Conservation (phyloP, 306 rosid genomes). For the Lagenaria siceraria region DNA sequence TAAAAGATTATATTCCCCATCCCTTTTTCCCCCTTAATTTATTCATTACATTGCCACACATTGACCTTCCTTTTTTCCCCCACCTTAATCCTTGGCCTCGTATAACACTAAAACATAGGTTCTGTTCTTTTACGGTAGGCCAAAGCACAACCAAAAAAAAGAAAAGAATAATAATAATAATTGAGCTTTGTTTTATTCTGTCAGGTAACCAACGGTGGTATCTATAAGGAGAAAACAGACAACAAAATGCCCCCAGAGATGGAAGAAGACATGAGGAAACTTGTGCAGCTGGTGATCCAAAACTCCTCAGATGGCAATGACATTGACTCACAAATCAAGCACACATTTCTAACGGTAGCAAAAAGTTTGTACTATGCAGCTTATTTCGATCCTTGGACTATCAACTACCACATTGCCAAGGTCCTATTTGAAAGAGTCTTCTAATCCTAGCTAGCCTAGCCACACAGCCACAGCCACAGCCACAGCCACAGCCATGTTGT, state of each 20-base stretch:
- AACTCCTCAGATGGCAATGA: constrained; percentile 19
- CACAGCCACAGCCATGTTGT: background rate
- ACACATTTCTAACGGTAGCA: constrained; percentile 51
- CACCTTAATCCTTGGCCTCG: background rate
- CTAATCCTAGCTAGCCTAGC: constrained; percentile 13
- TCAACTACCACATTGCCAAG: constrained; percentile 54
- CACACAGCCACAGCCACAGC: background rate
- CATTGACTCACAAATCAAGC: constrained; percentile 43
- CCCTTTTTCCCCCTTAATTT: background rate
- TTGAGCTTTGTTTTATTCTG: background rate
- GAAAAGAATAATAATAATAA: too few species aligned
- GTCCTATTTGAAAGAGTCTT: constrained; percentile 68
- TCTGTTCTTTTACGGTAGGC: background rate
- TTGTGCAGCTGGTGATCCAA: constrained; percentile 45
- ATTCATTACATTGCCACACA: background rate
- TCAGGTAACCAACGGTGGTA: constrained; percentile 30
- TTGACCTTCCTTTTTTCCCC: background rate
- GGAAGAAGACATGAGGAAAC: constrained; percentile 69
- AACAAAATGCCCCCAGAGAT: constrained; percentile 16
- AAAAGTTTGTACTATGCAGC: constrained; percentile 62
- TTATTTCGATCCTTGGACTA: constrained; percentile 43
- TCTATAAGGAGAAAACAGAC: background rate
- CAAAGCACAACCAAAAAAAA: background rate
- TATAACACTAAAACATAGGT: background rate
- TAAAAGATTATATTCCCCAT: background rate